Evolutionary conservation across 1,284 basidiomycete species (phyloP), one percentile per base, ranked within the genome.

Genomic region (Bondarzewia mesenterica): DNA sequence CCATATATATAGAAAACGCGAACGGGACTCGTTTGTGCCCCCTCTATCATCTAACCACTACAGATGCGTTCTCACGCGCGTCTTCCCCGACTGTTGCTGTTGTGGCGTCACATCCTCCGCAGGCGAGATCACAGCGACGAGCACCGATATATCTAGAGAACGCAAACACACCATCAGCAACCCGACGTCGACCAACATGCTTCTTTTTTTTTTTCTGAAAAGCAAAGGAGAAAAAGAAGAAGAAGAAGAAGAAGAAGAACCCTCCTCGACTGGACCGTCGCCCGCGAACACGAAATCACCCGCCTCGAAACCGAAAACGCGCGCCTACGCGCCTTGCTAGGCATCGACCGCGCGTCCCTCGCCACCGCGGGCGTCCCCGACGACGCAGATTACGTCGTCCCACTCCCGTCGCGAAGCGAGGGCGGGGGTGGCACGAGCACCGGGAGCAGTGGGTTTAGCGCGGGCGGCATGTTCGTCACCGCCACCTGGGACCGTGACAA

Each of bases 241-340:
- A 12, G 38, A 40, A 5, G 7, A 40, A 10, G 38, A 40, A 3
- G 38, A 21, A 1, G 38, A 57, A 3, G 21, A 50, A 0, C 52
- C 58, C 21, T 50, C 63, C 69, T 72, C 20, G 91, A 95, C 65
- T 93, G 92, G 88, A 82, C 87, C 0, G 55, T 85, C 50, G 88
- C 92, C 62, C 77, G 93, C 50, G 93, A 95, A 63, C 71, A 71
- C 56, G 91, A 95, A 69, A 87, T 94, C 50, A 60, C 75, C 29
- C 75, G 90, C 35, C 68, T 97, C 32, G 82, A 87, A 61, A 71
- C 69, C 48, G 93, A 95, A 68, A 97, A 97, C 60, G 75, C 78
- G 39, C 72, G 80, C 49, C 70, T 97, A 45, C 73, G 93, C 48
- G 74, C 75, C 58, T 65, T 85, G 63, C 68, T 95, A 32, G 81